Evolutionary conservation across 73 alveolate genomes (phyloP).

Genomic region (Paramecium primaurelia): DNA sequence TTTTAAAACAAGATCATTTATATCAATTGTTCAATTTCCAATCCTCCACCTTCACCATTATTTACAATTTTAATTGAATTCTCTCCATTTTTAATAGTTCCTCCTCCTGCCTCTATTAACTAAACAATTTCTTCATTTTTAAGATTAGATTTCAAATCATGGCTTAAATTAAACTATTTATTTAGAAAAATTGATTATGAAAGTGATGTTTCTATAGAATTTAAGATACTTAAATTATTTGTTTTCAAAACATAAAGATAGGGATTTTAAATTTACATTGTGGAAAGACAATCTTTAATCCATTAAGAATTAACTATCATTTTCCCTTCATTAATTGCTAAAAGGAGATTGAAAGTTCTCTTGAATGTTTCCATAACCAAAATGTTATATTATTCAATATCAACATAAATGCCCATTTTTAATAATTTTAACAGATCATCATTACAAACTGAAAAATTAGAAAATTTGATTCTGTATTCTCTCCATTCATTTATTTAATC

Average conservation of each 20-base stretch:
- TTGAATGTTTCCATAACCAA: conserved; percentile 21
- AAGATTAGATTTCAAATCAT: neutral
- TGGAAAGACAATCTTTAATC: neutral
- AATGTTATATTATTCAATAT: neutral
- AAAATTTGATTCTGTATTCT: neutral
- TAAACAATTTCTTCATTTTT: neutral
- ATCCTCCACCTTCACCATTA: neutral
- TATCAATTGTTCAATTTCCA: neutral
- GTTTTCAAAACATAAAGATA: conserved; percentile 8
- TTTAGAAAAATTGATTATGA: neutral
- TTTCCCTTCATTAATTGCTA: conserved; percentile 33
- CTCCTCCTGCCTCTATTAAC: conserved; percentile 9
- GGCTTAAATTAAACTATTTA: neutral
- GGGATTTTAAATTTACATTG: neutral
- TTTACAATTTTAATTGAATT: neutral
- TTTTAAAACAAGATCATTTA: neutral
- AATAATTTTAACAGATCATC: neutral
- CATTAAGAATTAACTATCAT: neutral
- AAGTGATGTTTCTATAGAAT: neutral
- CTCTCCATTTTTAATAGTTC: neutral
- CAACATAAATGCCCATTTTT: conserved; percentile 13
- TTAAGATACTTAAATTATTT: neutral
- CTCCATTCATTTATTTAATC: neutral
- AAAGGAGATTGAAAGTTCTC: neutral
- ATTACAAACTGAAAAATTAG: neutral